Evolutionary conservation across 495 filamentous ascomycete species (phyloP).

Genomic region (Penicillium salamii): DNA sequence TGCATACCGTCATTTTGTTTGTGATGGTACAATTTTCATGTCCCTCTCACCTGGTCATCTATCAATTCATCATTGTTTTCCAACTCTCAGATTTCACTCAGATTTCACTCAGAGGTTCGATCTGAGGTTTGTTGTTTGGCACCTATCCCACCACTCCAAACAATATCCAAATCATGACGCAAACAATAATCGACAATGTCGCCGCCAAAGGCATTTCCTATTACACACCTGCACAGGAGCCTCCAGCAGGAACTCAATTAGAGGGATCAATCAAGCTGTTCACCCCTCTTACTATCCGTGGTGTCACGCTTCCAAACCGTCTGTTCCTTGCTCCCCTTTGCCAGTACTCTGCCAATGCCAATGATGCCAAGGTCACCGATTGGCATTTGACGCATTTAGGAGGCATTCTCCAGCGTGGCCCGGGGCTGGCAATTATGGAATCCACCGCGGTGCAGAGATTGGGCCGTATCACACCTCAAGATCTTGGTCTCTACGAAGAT

Average conservation of each 20-base stretch:
- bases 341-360: conserved; percentile 59
- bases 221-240: conserved; percentile 57
- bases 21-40: no score
- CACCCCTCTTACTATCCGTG: conserved; percentile 57
- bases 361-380: conserved; percentile 53
- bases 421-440: conserved; percentile 65
- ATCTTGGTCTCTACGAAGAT: conserved; percentile 67
- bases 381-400: conserved; percentile 57
- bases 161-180: no score
- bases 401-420: conserved; percentile 57
- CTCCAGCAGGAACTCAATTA: conserved; percentile 55
- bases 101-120: no score
- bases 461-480: conserved; percentile 69
- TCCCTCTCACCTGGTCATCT: no score
- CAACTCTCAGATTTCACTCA: no score
- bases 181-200: no score
- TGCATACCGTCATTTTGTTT: background rate
- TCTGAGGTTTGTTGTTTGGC: no score
- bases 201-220: conserved; percentile 38
- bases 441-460: conserved; percentile 62
- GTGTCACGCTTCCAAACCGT: conserved; percentile 61
- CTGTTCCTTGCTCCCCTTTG: conserved; percentile 58
- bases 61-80: no score
- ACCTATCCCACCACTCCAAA: no score
- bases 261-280: conserved; percentile 54